Evolutionary conservation across 2,329 filamentous ascomycete species (phyloP).

Genomic region (Lecanicillium sp.): DNA sequence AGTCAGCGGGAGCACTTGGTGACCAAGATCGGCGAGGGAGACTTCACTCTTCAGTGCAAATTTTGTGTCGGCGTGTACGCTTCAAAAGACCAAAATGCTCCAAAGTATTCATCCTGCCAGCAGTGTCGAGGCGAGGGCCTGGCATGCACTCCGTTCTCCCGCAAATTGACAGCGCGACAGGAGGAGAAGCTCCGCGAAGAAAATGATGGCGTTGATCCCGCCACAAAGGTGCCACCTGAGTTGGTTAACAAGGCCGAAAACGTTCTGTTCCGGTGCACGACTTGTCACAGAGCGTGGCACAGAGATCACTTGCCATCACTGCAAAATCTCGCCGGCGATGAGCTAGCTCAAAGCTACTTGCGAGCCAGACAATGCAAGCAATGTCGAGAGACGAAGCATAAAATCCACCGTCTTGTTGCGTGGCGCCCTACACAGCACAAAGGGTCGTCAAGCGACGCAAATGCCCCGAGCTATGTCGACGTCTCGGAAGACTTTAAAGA

Average conservation of each 20-base stretch:
- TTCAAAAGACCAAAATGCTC: conserved; percentile 61
- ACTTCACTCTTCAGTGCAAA: conserved; percentile 85
- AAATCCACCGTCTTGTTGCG: conserved; percentile 72
- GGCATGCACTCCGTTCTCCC: conserved; percentile 68
- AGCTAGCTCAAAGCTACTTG: conserved; percentile 65
- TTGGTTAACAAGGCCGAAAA: conserved; percentile 69
- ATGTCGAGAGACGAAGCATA: conserved; percentile 56
- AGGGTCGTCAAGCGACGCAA: conserved; percentile 5
- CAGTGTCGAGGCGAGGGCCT: conserved; percentile 56
- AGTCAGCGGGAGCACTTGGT: conserved; percentile 74
- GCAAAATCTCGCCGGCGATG: conserved; percentile 12
- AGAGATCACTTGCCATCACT: conserved; percentile 63
- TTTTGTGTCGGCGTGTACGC: conserved; percentile 65
- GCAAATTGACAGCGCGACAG: conserved; percentile 63
- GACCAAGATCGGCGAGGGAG: conserved; percentile 68
- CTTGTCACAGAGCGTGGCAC: conserved; percentile 74
- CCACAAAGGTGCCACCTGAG: conserved; percentile 50
- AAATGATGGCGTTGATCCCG: conserved; percentile 71
- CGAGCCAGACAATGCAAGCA: conserved; percentile 72
- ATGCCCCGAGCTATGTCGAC: conserved; percentile 33
- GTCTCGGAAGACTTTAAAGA: conserved; percentile 61
- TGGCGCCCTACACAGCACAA: conserved; percentile 59
- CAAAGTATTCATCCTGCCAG: conserved; percentile 64
- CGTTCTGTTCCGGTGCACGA: conserved; percentile 74
- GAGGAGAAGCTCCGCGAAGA: conserved; percentile 77